Percentiles rank a stretch among this genome's conserved stretches.
Conservation (phyloP, 345 rosid genomes). For the Salix brachista region DNA sequence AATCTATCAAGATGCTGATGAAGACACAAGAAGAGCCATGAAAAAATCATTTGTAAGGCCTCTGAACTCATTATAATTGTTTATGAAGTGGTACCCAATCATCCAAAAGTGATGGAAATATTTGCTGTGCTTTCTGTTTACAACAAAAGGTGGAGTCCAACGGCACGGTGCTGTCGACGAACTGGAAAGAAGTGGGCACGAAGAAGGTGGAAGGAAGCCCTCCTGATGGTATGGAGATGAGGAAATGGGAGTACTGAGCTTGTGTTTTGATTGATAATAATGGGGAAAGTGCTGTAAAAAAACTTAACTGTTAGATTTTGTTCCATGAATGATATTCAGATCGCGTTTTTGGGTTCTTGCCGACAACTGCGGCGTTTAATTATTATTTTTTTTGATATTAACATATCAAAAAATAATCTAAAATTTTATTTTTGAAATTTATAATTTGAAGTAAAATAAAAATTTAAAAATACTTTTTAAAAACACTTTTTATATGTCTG, state of each 20-base stretch:
- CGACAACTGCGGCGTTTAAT: no score
- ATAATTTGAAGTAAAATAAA: no score
- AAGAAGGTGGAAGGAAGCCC: conserved; percentile 78
- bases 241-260: conserved; percentile 59
- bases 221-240: conserved; percentile 78
- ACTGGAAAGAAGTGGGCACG: conserved; percentile 81
- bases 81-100: background rate
- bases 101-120: background rate
- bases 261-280: background rate
- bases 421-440: no score
- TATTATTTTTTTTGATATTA: no score
- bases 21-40: conserved; percentile 91
- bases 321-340: background rate
- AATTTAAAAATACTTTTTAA: no score
- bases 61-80: background rate
- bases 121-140: background rate
- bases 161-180: conserved; percentile 73
- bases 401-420: no score
- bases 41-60: conserved; percentile 85
- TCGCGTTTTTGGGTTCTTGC: no score
- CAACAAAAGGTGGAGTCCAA: conserved; percentile 67
- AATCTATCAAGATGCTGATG: conserved; percentile 72
- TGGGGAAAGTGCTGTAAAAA: background rate
- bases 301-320: background rate
- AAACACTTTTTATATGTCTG: no score